Percentiles rank a stretch among this genome's conserved stretches.
phyloP scores from a whole-genome alignment of 208 protist genomes.

The Trypanosoma caninum region DNA sequence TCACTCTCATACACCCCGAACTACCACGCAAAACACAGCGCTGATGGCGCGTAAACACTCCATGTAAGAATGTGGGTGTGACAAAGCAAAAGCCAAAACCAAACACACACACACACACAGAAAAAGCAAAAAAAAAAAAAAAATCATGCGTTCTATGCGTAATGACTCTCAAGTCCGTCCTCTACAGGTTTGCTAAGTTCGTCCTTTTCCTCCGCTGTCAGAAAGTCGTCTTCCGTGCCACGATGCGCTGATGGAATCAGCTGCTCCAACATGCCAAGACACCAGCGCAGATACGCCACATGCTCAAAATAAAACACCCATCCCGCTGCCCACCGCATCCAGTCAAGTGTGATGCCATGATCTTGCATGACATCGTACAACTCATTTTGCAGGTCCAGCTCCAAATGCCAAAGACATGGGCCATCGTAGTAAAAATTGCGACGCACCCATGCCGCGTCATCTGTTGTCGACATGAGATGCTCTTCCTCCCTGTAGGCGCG shows the following conservation, averaged over 20 bases:
- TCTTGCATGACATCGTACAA: conserved; percentile 87
- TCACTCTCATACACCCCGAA: too few relatives aligned
- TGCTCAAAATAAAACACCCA: conserved; percentile 85
- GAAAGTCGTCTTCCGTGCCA: conserved; percentile 66
- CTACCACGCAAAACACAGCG: too few relatives aligned
- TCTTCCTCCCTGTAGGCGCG: conserved; percentile 59
- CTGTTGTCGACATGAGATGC: conserved; percentile 30
- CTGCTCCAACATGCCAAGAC: conserved; percentile 50
- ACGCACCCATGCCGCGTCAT: conserved; percentile 49
- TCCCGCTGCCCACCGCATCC: conserved; percentile 62
- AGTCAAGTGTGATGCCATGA: conserved; percentile 69
- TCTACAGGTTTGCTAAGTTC: conserved; percentile 49
- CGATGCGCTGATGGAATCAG: conserved; percentile 51
- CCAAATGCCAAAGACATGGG: conserved; percentile 78
- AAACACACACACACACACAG: not conserved
- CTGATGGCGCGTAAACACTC: too few relatives aligned
- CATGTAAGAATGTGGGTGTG: not conserved
- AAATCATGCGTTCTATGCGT: conserved; percentile 14
- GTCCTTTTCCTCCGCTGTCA: conserved; percentile 43
- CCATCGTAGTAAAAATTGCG: conserved; percentile 79
- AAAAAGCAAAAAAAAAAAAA: not conserved
- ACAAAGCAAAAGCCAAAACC: not conserved
- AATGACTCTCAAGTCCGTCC: conserved; percentile 51
- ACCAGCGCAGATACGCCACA: conserved; percentile 60
- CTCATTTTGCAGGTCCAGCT: conserved; percentile 80